These are phyloP conservation scores for Gossypium longicalyx DNA, from an alignment of 345 rosid genomes.

Conservation along the genomic window DNA sequence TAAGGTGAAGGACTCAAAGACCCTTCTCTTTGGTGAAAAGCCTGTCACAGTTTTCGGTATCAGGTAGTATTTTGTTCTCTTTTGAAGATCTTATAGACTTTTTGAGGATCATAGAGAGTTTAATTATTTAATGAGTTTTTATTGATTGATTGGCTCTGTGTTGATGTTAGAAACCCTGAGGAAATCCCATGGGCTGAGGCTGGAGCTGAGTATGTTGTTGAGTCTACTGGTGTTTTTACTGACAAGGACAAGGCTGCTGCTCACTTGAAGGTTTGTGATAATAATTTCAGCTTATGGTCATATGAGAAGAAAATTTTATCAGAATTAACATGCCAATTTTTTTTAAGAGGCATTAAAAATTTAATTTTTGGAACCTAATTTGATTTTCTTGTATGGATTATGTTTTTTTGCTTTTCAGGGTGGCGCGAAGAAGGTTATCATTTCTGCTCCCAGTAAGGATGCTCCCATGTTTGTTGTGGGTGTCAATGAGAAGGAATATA, in stretches of 20 bases:
- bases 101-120: neutral
- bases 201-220: constrained; percentile 59
- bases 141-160: neutral
- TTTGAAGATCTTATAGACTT: neutral
- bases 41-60: constrained; percentile 51
- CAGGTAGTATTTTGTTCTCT: constrained; percentile 26
- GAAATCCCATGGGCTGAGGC: constrained; percentile 65
- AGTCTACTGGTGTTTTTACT: constrained; percentile 69
- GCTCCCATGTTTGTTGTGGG: constrained; percentile 79
- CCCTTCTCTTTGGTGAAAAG: constrained; percentile 59
- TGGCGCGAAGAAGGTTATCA: constrained; percentile 65
- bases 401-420: constrained; percentile 28
- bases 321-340: neutral
- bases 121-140: neutral
- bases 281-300: neutral
- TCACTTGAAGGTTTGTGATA: constrained; percentile 51
- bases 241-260: constrained; percentile 72
- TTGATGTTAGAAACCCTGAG: constrained; percentile 48
- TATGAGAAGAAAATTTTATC: neutral
- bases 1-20: constrained; percentile 52
- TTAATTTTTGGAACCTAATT: neutral
- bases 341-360: neutral
- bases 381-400: neutral
- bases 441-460: constrained; percentile 61
- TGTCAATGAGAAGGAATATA: constrained; percentile 59